Evolutionary conservation across 129 eudicot genomes (phyloP).

Genomic region (sunflower (Helianthus annuus)): HanXRQr2.0-SUNRISE NC_035444.2:152713881-152714380

Average conservation of each 20-base stretch:
- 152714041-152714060: too few species aligned
- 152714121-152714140: too few species aligned
- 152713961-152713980: neutral
- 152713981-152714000: neutral
- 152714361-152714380: slow-evolving; percentile 30
- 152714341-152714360: slow-evolving; percentile 45
- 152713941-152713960: neutral
- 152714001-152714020: too few species aligned
- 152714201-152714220: slow-evolving; percentile 5
- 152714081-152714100: too few species aligned
- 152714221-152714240: neutral
- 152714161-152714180: too few species aligned
- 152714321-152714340: slow-evolving; percentile 33
- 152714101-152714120: too few species aligned
- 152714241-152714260: too few species aligned
- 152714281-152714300: slow-evolving; percentile 52
- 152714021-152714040: too few species aligned
- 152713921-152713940: neutral
- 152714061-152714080: too few species aligned
- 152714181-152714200: neutral
- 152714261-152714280: slow-evolving; percentile 25
- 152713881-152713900: neutral
- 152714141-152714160: too few species aligned
- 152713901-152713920: neutral
- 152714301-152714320: slow-evolving; percentile 39